Evolutionary conservation across 2,329 filamentous ascomycete species (phyloP), one percentile per base, ranked within the genome.

Genomic region (Fusarium subglutinans): DNA sequence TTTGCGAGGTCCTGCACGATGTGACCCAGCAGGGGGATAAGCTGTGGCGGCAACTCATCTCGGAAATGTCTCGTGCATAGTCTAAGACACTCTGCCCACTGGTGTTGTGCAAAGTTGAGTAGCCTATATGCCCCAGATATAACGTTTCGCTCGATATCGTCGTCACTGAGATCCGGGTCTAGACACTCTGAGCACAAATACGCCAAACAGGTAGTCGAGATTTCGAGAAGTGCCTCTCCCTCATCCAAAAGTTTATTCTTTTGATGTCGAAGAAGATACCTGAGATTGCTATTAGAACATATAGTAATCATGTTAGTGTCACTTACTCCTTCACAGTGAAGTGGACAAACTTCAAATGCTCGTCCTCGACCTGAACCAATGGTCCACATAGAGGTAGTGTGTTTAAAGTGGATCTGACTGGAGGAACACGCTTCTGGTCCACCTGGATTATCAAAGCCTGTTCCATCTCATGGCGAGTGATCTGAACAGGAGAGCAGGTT

Each of bases 261-360:
- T 3, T 50, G 26, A 13, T 50, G 8, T 9, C 1, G 20, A 26
- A 59, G 15, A 4, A 59, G 43, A 2, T 59, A 59, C 1, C 56
- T 59, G 20, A 1, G 28, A 33, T 3, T 3, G 17, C 1, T 0
- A 2, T 57, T 44, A 44, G 30, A 24, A 22, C 14, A 15, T 0
- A 4, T 43, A 3, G 4, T 0, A 55, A 55, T 8, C 8, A 33
- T 33, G 2, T 5, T 5, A 3, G 17, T 3, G 12, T 8, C 3
- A 18, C 56, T 11, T 33, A 60, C 57, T 60, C 35, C 20, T 60
- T 60, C 28, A 38, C 57, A 2, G 57, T 50, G 2, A 51, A 60
- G 35, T 60, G 57, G 9, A 51, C 44, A 18, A 60, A 40, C 5
- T 35, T 50, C 57, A 58, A 3, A 37, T n/a, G 2, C 15, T 60